Percentiles rank a stretch among this genome's conserved stretches.
These are phyloP conservation scores for Gardenia jasminoides DNA, from an alignment of 257 asterid species.

Conservation along the genomic window DNA sequence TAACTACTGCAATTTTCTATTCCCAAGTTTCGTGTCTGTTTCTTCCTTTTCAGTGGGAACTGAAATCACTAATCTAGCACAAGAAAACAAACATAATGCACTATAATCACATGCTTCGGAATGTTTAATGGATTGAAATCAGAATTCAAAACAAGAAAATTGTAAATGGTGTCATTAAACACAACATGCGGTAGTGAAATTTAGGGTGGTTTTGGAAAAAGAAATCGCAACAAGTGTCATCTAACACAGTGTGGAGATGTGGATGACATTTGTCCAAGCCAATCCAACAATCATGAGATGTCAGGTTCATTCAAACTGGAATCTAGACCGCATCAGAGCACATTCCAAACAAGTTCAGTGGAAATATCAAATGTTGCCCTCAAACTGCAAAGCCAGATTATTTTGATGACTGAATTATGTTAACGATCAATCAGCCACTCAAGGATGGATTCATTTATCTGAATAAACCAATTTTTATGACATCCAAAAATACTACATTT, in stretches of 20 bases:
- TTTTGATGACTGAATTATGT: background rate
- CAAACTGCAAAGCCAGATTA: background rate
- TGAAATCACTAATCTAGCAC: background rate
- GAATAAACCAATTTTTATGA: background rate
- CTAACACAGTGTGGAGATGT: background rate
- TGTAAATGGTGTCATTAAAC: background rate
- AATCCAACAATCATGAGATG: background rate
- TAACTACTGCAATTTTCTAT: background rate
- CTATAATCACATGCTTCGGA: background rate
- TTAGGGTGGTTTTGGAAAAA: background rate
- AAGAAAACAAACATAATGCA: background rate
- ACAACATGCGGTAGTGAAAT: background rate
- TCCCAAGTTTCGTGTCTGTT: too few relatives aligned
- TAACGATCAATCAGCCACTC: background rate
- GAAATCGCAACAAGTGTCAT: background rate
- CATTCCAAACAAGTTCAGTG: background rate
- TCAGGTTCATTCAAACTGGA: background rate
- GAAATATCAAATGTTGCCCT: too few relatives aligned
- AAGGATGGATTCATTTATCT: background rate
- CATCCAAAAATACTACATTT: background rate
- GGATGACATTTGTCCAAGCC: background rate
- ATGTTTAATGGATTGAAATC: background rate
- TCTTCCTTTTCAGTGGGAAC: background rate
- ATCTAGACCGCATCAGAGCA: background rate
- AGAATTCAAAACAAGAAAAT: background rate